Base-by-base conservation (phyloP, 805 yeast species). In the Cyberlindnera japonica region DNA sequence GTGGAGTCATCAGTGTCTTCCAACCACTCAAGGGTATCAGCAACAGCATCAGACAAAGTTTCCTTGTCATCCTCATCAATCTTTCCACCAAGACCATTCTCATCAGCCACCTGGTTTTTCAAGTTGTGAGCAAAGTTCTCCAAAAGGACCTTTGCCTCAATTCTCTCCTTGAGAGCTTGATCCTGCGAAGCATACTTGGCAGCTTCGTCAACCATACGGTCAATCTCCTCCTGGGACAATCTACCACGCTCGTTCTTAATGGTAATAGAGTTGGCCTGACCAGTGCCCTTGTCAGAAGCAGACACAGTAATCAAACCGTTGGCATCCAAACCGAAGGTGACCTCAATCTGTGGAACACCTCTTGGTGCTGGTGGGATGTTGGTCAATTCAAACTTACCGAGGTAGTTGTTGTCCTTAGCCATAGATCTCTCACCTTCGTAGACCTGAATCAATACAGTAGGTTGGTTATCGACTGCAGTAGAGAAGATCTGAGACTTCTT, bases 131-230 rank as follows among this genome's bases (percentile, higher is more conserved):
- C 91, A 62, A 87, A 89, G 67, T 88, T 85, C 71, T 90, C 97
- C 51, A 90, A 75, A 33, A 75, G 71, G 70, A 88, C 90, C 74
- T 88, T 86, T 48, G 95, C 80, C 71, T 84, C 95, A 57, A 91
- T 81, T 75, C 86, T 86, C 47, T 77, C 77, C 62, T 90, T 84
- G 46, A 87, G 74, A 55, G 77, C 81, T 54, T 81, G 82, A 68
- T 91, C 98, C 67, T 89, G 95, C 57, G 85, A 88, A 52, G 95
- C 95, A 59, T 71, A 91, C 71, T 85, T 83, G 69, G 89, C 98
- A 55, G 97, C 97, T 63, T 91, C 98, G 61, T 81, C 93, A 49
- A 91, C 96, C 96, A 91, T 91, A 71, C 91, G 87, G 58, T 91
- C 97, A 58, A 91, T 90, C 50, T 89, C 96, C 48, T 90, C 96